Evolutionary conservation across 306 rosid species (phyloP).

Genomic region (Corylus heterophylla): DNA sequence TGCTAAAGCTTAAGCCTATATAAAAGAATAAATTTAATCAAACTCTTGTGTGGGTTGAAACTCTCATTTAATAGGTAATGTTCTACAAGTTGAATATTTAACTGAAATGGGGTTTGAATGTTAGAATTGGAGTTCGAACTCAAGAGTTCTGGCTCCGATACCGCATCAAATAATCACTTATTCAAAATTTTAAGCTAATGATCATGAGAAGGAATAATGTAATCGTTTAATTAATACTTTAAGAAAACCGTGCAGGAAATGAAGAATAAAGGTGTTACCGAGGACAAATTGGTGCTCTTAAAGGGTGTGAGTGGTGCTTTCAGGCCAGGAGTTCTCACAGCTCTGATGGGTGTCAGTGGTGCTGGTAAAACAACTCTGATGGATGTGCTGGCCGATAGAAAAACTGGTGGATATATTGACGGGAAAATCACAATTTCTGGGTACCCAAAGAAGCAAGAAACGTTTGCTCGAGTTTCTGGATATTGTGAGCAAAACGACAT

Average conservation of each 20-base stretch:
- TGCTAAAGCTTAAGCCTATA: too few species aligned
- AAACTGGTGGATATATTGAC: slow-evolving; percentile 60
- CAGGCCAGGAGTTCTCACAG: slow-evolving; percentile 75
- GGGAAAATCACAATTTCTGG: slow-evolving; percentile 57
- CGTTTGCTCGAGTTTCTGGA: slow-evolving; percentile 60
- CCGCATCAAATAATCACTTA: too few species aligned
- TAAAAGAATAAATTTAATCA: too few species aligned
- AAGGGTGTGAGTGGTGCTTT: slow-evolving; percentile 69
- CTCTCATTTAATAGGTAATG: too few species aligned
- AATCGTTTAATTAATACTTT: too few species aligned
- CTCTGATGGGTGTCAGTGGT: slow-evolving; percentile 75
- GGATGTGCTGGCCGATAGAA: slow-evolving; percentile 73
- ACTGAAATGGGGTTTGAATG: too few species aligned
- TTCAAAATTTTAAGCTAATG: too few species aligned
- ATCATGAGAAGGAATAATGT: too few species aligned
- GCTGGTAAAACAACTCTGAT: slow-evolving; percentile 72
- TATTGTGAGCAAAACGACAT: slow-evolving; percentile 72
- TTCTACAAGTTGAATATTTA: too few species aligned
- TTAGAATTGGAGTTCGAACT: too few species aligned
- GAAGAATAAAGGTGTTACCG: slow-evolving; percentile 48
- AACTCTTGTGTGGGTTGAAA: too few species aligned
- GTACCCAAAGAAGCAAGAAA: slow-evolving; percentile 63
- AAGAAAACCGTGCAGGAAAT: slow-evolving; percentile 39
- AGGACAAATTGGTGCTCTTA: slow-evolving; percentile 46
- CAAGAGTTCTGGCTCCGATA: too few species aligned